Evolutionary conservation across 1,284 basidiomycete genomes (phyloP), one percentile per base, ranked within the genome.

Genomic region (Microbotryum saponariae): DNA sequence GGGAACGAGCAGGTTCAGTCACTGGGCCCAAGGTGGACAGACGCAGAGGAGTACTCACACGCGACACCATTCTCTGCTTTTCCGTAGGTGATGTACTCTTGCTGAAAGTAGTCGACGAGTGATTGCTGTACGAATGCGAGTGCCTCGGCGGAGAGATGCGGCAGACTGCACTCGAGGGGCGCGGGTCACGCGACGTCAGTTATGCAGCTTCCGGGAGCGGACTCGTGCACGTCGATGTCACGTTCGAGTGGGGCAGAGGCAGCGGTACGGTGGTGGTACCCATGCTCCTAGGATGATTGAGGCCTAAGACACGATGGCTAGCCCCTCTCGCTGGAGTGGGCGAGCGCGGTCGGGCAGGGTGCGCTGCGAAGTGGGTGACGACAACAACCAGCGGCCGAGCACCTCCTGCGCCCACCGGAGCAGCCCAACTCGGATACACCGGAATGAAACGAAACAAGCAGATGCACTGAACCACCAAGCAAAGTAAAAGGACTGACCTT

Each of bases 61-160:
- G 83, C 73, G 56, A 86, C 83, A 65, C 79, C 81, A 45, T 82
- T 80, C 77, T 91, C 89, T 59, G 88, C 87, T 42, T 82, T 74
- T 42, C 89, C 89, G 67, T 42, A 12, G 37, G 81, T 79, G 45
- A 87, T 80, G 76, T 87, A 91, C 78, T 91, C 89, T 31, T 83
- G 81, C 74, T 84, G 85, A 63, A 91, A 85, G 71, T 91, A 91
- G 31, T 80, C 77, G 65, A 89, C 75, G 58, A 89, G 74, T 59
- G 83, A 79, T 75, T 85, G 83, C 69, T 85, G 85, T 51, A 91
- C 73, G 21, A 63, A 82, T 66, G 80, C 79, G 72, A 89, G 88
- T 2, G 83, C 80, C 55, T 85, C 85, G 27, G 82, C 79, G 61
- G 87, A 83, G 66, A 89, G 76, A 54, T 81, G 80, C 65, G 87